Evolutionary conservation across 2,329 filamentous ascomycete genomes (phyloP), one percentile per base, ranked within the genome.

Genomic region (Aureobasidium sp.): DNA sequence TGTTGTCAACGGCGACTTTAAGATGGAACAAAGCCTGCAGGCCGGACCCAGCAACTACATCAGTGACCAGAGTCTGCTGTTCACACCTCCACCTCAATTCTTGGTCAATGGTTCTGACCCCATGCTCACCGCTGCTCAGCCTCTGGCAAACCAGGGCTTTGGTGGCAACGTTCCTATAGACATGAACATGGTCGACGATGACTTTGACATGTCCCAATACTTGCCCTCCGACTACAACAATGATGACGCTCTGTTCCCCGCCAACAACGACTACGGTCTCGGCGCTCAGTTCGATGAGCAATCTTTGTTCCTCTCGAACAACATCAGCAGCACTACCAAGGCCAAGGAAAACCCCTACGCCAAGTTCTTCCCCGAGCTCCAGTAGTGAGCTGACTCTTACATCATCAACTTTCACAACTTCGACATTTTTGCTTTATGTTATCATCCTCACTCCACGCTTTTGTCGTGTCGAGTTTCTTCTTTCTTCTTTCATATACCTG

Each of bases 181-280:
- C 10, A 61, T 50, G 58, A 23, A 13, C 4, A 50, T 61, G 58
- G 38, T 23, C 25, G 33, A 38, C 15, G 43, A 65, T 20, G 63
- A 65, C 63, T 65, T 65, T n/a, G 53, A 65, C 43, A 58, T 65
- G 45, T 58, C 53, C 4, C 23, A 60, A 10, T 65, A 65, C 18
- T 29, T 65, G 33, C 54, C 63, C 8, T 31, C 40, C 33, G 56
- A 47, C 54, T 47, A 20, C 42, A 51, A 43, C 42, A 58, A 48
- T n/a, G 54, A 42, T 29, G 63, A 65, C 6, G 5, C 63, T 45
- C 38, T 65, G 20, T 65, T 65, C 55, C 45, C 45, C 40, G 20
- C 42, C 9, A 59, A 42, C 45, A 50, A 50, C 36, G 45, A 51
- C 27, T 48, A 38, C 38, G 54, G 54, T 27, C 33, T 65, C 25